Evolutionary conservation across 202 grass and related monocot species (phyloP), one percentile per base, ranked within the genome.

Genomic region (Zoysia matrella): DNA sequence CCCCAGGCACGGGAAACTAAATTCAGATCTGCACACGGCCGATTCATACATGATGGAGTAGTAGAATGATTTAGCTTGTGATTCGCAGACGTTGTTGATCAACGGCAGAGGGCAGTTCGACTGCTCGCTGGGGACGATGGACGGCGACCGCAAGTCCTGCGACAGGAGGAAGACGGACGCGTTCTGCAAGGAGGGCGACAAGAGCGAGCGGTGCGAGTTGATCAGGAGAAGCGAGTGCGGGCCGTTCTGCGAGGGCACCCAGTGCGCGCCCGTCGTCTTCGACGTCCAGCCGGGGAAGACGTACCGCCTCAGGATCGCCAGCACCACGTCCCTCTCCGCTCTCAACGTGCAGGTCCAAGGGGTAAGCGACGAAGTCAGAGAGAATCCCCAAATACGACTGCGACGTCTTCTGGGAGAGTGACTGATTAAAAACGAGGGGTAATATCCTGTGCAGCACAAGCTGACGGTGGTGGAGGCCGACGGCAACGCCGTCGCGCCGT

Each of bases 21-120:
- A 36, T 36, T 36, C 30, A 36, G 30, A 36, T 36, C 30, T 36
- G 30, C 30, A 36, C 30, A 36, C 30, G 30, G 30, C 30, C 30
- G 30, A 36, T 36, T 36, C 30, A 36, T 36, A 36, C 30, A 36
- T 36, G 30, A 36, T 36, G 30, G 30, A 36, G 30, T 36, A 36
- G 30, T 36, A 36, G 0, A 36, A 36, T 36, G 1, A 36, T 36
- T 36, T 36, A 36, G 30, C 30, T 36, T 36, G 30, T 36, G 30
- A 36, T 36, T 36, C 46, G 65, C 9, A 67, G 65, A 8, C 41
- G 4, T 6, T 67, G 2, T 43, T 67, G 42, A 67, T 90, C 56
- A 94, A 94, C 63, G 92, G 89, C 7, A 91, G 68, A 48, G 92
- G 94, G 3, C 94, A 97, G 79, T 88, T 77, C 72, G 81, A 91